Evolutionary conservation across 768 basidiomycete species (phyloP).

Genomic region (Rhizopogon salebrosus): DNA sequence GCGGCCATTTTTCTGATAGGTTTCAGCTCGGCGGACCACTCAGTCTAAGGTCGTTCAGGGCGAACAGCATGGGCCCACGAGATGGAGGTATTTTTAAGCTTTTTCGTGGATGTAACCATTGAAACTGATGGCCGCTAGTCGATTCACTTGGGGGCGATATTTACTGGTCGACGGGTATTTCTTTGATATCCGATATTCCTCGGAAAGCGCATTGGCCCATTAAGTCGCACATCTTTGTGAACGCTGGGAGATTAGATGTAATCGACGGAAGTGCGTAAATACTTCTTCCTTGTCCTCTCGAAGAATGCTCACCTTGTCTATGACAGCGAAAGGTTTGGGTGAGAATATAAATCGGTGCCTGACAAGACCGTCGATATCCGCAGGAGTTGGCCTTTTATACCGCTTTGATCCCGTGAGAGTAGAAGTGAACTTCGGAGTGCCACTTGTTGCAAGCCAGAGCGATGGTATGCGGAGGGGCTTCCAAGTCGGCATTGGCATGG

Average conservation of each 20-base stretch:
- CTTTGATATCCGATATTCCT: constrained; percentile 72
- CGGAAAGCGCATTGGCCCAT: constrained; percentile 77
- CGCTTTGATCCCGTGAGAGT: constrained; percentile 79
- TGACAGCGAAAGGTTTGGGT: constrained; percentile 30
- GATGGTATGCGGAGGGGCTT: constrained; percentile 68
- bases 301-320: constrained; percentile 10
- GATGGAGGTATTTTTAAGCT: constrained; percentile 44
- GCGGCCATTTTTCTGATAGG: constrained; percentile 71
- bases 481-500: constrained; percentile 77
- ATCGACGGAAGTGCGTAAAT: constrained; percentile 48
- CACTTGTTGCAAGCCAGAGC: constrained; percentile 61
- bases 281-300: background rate
- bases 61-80: constrained; percentile 71
- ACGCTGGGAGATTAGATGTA: constrained; percentile 70
- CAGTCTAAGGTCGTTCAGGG: constrained; percentile 72
- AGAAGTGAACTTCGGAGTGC: constrained; percentile 85
- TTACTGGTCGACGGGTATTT: constrained; percentile 73
- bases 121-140: constrained; percentile 32
- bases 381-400: constrained; percentile 80
- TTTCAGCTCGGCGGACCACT: constrained; percentile 93
- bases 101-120: background rate
- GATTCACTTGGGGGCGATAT: constrained; percentile 84
- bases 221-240: constrained; percentile 75
- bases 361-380: constrained; percentile 64
- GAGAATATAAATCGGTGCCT: constrained; percentile 39